Conservation (phyloP, 2,329 filamentous ascomycete species). For the Fusarium floridanum region DNA sequence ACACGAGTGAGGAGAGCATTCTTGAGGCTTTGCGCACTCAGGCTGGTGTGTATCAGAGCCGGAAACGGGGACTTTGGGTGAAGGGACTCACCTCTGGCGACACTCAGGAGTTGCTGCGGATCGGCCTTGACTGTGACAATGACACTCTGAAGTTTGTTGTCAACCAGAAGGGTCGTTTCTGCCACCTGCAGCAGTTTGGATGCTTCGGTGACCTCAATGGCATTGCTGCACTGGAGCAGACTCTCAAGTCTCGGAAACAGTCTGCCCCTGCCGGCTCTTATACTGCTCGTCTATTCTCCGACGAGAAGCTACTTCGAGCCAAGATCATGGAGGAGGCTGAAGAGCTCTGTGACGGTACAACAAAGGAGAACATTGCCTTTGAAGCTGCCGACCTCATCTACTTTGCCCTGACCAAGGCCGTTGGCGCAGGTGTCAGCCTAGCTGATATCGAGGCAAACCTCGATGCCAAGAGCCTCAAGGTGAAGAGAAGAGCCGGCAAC, state of each 20-base stretch:
- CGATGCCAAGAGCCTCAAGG: constrained; percentile 94
- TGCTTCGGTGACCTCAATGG: constrained; percentile 91
- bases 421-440: constrained; percentile 85
- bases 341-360: constrained; percentile 89
- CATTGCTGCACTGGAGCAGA: constrained; percentile 87
- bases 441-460: constrained; percentile 93
- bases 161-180: constrained; percentile 91
- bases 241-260: constrained; percentile 82
- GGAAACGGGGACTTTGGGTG: constrained; percentile 95
- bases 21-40: constrained; percentile 84
- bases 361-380: constrained; percentile 87
- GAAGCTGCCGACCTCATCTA: constrained; percentile 97
- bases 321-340: constrained; percentile 99
- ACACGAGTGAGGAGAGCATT: constrained; percentile 93
- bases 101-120: constrained; percentile 86
- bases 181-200: constrained; percentile 90
- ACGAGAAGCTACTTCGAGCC: constrained; percentile 87
- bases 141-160: constrained; percentile 94
- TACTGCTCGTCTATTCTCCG: constrained; percentile 91
- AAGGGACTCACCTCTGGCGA: constrained; percentile 97
- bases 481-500: constrained; percentile 92
- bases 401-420: constrained; percentile 92
- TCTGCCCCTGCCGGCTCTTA: constrained; percentile 92
- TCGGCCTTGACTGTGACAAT: constrained; percentile 92
- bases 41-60: constrained; percentile 91